A percentile compares a stretch with the other conserved stretches of the same genome.
Conservation (phyloP, 352 stramenopile species). For the Phytophthora cajani region DNA sequence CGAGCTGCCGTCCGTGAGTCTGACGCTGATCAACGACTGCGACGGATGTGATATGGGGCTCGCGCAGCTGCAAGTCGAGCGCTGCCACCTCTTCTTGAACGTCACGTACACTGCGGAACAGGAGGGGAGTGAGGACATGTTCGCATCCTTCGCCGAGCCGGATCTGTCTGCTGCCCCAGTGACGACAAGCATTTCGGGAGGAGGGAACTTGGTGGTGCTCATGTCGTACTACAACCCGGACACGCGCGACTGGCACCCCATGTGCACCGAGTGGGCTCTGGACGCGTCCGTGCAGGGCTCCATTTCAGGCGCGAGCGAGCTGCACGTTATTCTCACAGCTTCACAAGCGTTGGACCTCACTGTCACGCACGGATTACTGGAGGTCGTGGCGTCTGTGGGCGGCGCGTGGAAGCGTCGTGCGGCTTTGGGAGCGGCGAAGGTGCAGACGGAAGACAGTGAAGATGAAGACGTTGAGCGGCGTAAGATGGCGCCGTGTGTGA, state of each 20-base stretch:
- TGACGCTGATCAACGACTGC: slow-evolving; percentile 89
- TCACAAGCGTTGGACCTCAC: slow-evolving; percentile 77
- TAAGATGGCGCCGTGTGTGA: slow-evolving; percentile 75
- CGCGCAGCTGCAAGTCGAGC: slow-evolving; percentile 73
- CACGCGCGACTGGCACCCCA: slow-evolving; percentile 80
- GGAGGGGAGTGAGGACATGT: slow-evolving; percentile 15
- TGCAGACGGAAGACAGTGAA: slow-evolving; percentile 15
- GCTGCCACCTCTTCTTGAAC: slow-evolving; percentile 80
- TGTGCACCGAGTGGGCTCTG: slow-evolving; percentile 81
- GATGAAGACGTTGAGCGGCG: slow-evolving; percentile 37
- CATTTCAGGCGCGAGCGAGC: slow-evolving; percentile 54
- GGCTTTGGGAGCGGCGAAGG: slow-evolving; percentile 11
- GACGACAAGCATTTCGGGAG: slow-evolving; percentile 68
- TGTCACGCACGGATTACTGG: slow-evolving; percentile 79
- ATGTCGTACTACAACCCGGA: slow-evolving; percentile 87
- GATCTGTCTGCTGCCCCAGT: slow-evolving; percentile 21
- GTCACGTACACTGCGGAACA: slow-evolving; percentile 51
- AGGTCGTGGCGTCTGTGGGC: slow-evolving; percentile 78
- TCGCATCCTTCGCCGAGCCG: slow-evolving; percentile 27
- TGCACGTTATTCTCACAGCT: slow-evolving; percentile 79
- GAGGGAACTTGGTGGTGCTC: slow-evolving; percentile 64
- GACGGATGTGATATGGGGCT: slow-evolving; percentile 89
- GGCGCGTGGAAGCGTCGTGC: slow-evolving; percentile 70
- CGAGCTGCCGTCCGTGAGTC: slow-evolving; percentile 64
- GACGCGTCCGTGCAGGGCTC: slow-evolving; percentile 71